Conservation (phyloP, 1,284 basidiomycete genomes). For the Paramarasmius palmivorus region DNA sequence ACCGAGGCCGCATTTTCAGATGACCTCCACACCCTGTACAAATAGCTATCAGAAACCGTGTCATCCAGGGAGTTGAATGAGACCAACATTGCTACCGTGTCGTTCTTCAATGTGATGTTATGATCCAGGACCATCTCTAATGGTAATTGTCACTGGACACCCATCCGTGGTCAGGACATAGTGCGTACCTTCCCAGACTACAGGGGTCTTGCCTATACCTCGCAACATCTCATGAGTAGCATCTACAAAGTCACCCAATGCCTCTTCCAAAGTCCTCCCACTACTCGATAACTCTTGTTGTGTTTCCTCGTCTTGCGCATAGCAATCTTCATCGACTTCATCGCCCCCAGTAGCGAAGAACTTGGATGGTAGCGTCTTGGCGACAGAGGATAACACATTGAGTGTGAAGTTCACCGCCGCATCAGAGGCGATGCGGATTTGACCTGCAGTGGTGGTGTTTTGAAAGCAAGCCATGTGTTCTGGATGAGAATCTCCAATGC, state of each 20-base stretch:
- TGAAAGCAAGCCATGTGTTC: constrained; percentile 75
- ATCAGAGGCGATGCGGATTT: constrained; percentile 67
- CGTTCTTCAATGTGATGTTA: constrained; percentile 59
- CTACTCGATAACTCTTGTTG: constrained; percentile 47
- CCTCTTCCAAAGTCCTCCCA: constrained; percentile 61
- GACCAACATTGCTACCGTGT: constrained; percentile 72
- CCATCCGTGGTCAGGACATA: neutral
- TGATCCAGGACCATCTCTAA: constrained; percentile 72
- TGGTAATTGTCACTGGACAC: constrained; percentile 7
- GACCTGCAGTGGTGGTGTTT: constrained; percentile 73
- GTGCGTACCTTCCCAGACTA: constrained; percentile 44
- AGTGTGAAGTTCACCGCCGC: constrained; percentile 45
- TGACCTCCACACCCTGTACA: constrained; percentile 68
- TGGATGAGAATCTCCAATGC: constrained; percentile 65
- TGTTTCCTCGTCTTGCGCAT: constrained; percentile 60
- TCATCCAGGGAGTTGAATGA: neutral
- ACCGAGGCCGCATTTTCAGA: constrained; percentile 62
- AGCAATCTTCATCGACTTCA: constrained; percentile 76
- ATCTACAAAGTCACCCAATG: constrained; percentile 41
- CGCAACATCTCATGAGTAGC: constrained; percentile 34
- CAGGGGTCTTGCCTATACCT: constrained; percentile 41
- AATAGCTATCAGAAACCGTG: neutral
- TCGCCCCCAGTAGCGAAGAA: constrained; percentile 84
- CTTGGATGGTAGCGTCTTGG: constrained; percentile 49
- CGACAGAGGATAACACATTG: constrained; percentile 38